Evolutionary conservation across 495 filamentous ascomycete species (phyloP).

Genomic region (Parathielavia hyrcaniae): DNA sequence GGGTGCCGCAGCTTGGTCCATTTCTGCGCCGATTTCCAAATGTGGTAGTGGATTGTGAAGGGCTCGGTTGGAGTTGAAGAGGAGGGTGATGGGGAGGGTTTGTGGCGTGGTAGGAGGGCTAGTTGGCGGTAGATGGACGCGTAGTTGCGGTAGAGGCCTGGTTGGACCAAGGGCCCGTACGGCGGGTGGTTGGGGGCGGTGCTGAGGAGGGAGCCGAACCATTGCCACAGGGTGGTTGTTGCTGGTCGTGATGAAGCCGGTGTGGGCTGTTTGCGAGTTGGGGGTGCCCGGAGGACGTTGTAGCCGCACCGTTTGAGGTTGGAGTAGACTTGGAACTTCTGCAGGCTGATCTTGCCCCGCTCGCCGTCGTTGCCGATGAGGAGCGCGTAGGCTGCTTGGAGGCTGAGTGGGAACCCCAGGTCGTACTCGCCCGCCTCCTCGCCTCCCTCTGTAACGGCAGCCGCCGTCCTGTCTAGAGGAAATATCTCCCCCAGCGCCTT

Average conservation of each 20-base stretch:
- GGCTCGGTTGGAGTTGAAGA: slow-evolving; percentile 38
- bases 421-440: slow-evolving; percentile 41
- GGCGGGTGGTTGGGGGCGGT: slow-evolving; percentile 15
- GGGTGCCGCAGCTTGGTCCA: slow-evolving; percentile 73
- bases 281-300: slow-evolving; percentile 62
- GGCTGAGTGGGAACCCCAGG: slow-evolving; percentile 71
- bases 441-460: slow-evolving; percentile 15
- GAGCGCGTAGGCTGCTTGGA: slow-evolving; percentile 83
- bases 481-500: slow-evolving; percentile 38
- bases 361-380: slow-evolving; percentile 60
- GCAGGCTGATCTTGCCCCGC: slow-evolving; percentile 57
- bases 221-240: slow-evolving; percentile 34
- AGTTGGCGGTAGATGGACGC: slow-evolving; percentile 69
- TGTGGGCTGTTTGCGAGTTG: slow-evolving; percentile 11
- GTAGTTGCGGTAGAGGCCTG: slow-evolving; percentile 77
- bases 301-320: slow-evolving; percentile 81
- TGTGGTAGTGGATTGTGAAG: slow-evolving; percentile 64
- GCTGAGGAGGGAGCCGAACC: slow-evolving; percentile 39
- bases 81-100: slow-evolving; percentile 33
- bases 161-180: slow-evolving; percentile 64
- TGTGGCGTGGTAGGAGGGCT: slow-evolving; percentile 66
- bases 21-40: slow-evolving; percentile 62
- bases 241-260: slow-evolving; percentile 1
- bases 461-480: slow-evolving; percentile 14
- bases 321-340: slow-evolving; percentile 80